phyloP scores from a whole-genome alignment of 805 yeast genomes.

The Hanseniaspora jakobsenii region DNA sequence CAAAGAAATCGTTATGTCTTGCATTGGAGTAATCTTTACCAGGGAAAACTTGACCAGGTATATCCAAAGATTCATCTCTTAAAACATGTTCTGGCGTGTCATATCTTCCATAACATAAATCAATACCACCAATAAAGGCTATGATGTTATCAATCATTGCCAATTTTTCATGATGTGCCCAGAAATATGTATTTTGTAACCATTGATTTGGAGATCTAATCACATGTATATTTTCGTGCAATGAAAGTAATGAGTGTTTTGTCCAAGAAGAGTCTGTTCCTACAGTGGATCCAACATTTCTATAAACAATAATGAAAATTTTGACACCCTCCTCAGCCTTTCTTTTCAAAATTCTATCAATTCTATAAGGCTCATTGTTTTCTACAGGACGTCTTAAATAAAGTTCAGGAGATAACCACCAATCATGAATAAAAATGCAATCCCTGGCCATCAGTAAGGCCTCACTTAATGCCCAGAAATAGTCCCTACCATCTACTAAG shows the following conservation, averaged over 20 bases:
- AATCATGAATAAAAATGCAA: constrained; percentile 86
- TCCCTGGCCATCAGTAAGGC: constrained; percentile 91
- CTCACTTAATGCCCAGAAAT: constrained; percentile 89
- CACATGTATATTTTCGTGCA: constrained; percentile 78
- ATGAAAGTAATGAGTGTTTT: constrained; percentile 76
- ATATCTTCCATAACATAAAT: constrained; percentile 86
- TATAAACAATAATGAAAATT: constrained; percentile 77
- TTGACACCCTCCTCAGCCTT: constrained; percentile 93
- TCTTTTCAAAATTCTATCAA: constrained; percentile 75
- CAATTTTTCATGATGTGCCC: constrained; percentile 98
- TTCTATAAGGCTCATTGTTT: constrained; percentile 87
- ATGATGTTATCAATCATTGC: constrained; percentile 76
- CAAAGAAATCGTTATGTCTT: constrained; percentile 74
- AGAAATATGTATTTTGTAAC: constrained; percentile 80
- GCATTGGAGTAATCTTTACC: constrained; percentile 98
- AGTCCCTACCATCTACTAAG: constrained; percentile 94
- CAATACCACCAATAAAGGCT: constrained; percentile 91
- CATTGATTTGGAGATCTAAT: constrained; percentile 93
- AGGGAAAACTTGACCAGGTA: constrained; percentile 56
- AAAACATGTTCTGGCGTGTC: constrained; percentile 94
- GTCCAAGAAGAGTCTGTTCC: constrained; percentile 91
- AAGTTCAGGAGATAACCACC: constrained; percentile 96
- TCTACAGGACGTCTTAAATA: constrained; percentile 88
- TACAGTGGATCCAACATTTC: constrained; percentile 88
- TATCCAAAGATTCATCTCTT: constrained; percentile 53